These are phyloP conservation scores for Osmanthus fragrans DNA, from an alignment of 257 asterid species.

Conservation along the genomic window DNA sequence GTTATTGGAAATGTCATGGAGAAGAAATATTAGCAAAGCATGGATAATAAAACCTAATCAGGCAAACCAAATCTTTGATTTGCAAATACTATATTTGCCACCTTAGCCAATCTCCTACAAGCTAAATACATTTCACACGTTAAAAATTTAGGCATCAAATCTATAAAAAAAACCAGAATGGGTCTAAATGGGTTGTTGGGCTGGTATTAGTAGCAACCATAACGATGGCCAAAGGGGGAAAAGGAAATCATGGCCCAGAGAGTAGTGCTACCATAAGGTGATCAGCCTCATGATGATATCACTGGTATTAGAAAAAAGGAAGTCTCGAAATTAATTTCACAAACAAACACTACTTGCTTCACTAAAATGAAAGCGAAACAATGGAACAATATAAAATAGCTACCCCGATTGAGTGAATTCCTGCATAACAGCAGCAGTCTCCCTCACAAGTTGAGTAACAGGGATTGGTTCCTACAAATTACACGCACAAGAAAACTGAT, in stretches of 20 bases:
- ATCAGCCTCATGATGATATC: not conserved
- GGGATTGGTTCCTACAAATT: slow-evolving; percentile 81
- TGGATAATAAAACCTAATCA: not conserved
- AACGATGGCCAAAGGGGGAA: not conserved
- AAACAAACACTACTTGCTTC: not conserved
- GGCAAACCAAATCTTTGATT: not conserved
- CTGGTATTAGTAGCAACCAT: not conserved
- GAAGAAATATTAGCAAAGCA: not conserved
- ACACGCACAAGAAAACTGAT: slow-evolving; percentile 16
- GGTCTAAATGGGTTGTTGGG: not conserved
- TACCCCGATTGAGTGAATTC: slow-evolving; percentile 99
- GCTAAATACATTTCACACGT: not conserved
- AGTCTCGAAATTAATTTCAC: not conserved
- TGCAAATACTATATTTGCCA: not conserved
- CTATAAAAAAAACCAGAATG: not conserved
- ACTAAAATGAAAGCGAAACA: not conserved
- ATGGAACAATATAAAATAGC: slow-evolving; percentile 9
- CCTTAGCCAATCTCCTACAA: not conserved
- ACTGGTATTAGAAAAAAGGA: not conserved
- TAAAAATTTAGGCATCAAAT: not conserved
- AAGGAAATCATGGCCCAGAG: not conserved
- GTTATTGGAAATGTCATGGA: not conserved
- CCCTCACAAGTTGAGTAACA: slow-evolving; percentile 96
- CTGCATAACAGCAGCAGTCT: slow-evolving; percentile 99
- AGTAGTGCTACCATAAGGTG: not conserved